Evolutionary conservation across 2,329 filamentous ascomycete genomes (phyloP), one percentile per base, ranked within the genome.

Genomic region (Fusarium chaquense): DNA sequence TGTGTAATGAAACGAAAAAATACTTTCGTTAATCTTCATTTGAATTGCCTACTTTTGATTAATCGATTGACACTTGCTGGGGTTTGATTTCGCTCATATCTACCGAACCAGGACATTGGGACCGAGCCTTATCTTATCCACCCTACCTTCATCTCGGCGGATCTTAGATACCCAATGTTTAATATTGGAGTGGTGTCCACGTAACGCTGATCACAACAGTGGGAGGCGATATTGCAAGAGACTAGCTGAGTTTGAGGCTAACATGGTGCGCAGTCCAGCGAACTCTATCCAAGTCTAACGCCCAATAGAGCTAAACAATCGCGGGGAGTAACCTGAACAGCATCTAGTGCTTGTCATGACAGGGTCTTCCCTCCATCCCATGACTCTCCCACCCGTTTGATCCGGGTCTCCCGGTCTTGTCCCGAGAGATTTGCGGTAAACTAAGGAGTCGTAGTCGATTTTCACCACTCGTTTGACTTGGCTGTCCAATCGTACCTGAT

Each of bases 1-100:
- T 67, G 56, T 62, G 33, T 67, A 67, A 67, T 67, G 50, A 65
- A 55, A 26, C 8, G n/a, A 35, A 43, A 22, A 22, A 9, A 20
- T 13, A 18, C 33, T 26, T 28, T 47, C 36, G 13, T 65, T 65
- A 11, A 61, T 40, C 7, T 65, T 53, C 45, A 50, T 0, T 5
- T 24, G 16, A 33, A 32, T 22, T 18, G 6, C 13, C 12, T 8
- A 9, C 13, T 12, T 8, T 18, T 30, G 10, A 11, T 18, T 30
- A 3, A 11, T 30, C 9, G 11, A 5, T 20, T n/a, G 22, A 28
- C 3, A 9, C 3, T 4, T 18, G 6, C 11, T 33, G 13, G 12
- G 15, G 26, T 10, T 6, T 16, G 20, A 11, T 4, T 12, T 33
- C 5, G 16, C 16, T n/a, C 18, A 26, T 6, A 50, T 28, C 47